Evolutionary conservation across 2,329 filamentous ascomycete species (phyloP).

Genomic region (Fusarium brachygibbosum): DNA sequence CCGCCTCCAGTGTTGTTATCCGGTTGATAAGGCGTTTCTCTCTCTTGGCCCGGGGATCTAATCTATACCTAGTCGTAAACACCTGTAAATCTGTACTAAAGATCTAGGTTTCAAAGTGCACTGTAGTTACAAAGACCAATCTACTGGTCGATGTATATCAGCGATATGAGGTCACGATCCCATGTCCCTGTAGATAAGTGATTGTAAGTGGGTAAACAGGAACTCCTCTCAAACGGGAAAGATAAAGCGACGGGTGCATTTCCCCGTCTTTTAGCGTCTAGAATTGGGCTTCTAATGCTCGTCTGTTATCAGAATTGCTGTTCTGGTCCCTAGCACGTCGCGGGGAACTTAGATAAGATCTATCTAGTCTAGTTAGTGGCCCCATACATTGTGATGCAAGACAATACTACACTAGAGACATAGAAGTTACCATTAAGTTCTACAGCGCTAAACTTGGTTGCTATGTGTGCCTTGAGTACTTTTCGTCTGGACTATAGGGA

Average conservation of each 20-base stretch:
- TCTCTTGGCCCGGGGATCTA: no score
- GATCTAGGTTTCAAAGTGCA: not conserved
- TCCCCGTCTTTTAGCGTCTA: constrained; percentile 10
- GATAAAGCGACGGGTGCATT: not conserved
- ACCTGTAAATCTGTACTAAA: not conserved
- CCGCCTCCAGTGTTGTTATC: not conserved
- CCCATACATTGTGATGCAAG: not conserved
- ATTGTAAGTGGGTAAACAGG: not conserved
- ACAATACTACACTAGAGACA: not conserved
- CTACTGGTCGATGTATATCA: not conserved
- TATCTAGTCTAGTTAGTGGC: not conserved
- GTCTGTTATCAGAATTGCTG: not conserved
- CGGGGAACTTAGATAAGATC: not conserved
- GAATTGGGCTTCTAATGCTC: not conserved
- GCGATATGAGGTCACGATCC: not conserved
- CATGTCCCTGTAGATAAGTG: not conserved
- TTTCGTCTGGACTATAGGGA: not conserved
- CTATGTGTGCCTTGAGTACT: not conserved
- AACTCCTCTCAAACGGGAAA: not conserved
- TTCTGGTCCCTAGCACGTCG: not conserved
- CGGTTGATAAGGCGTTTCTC: not conserved
- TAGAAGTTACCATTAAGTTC: not conserved
- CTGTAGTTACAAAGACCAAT: not conserved
- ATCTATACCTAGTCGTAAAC: no score
- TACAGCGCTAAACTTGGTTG: not conserved